Base-by-base conservation (phyloP, 2,329 filamentous ascomycete species). In the Myriosclerotinia duriaeana region DNA sequence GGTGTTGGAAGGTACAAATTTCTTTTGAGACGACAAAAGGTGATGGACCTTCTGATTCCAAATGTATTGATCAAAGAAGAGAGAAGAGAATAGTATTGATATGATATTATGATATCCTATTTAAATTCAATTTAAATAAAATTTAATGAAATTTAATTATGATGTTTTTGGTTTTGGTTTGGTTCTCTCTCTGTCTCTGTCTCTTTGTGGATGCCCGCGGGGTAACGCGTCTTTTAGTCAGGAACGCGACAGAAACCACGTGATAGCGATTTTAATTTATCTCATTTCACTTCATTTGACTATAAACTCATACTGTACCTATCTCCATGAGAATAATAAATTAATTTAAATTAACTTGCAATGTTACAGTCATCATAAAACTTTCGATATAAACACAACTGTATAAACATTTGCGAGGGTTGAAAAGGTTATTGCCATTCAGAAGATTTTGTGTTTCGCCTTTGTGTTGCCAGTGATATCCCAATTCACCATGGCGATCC, bases 401-500 rank as follows among this genome's bases (percentile, higher is more conserved):
- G 14, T 46, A 50, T 40, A 26, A 36, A 20, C 11, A 46, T 17
- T 50, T 55, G 8, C 11, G 8, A 6, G 30, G n/a, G 15, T 63
- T 52, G 42, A 9, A 22, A 34, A 52, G 2, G 44, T n/a, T 50
- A 26, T n/a, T n/a, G 44, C 3, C 38, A 44, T 30, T 42, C 22
- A n/a, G 9, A 17, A 30, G 15, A 30, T 20, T 44, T 14, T n/a
- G 11, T 34, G 30, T 34, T 34, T 34, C 30, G 30, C 30, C 30
- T 34, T 34, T 34, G 15, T 44, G 22, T 42, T 48, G 50, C 53
- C 42, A 22, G 44, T 54, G 17, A 36, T 48, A 59, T 22, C n/a
- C 12, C 26, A 26, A 36, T 26, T 50, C n/a, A 50, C 48, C 8
- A 87, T 89, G 87, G 80, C 85, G 7, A 79, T 89, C n/a, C 78